Evolutionary conservation across 495 filamentous ascomycete species (phyloP).

Genomic region (Clavariopsis aquatica): DNA sequence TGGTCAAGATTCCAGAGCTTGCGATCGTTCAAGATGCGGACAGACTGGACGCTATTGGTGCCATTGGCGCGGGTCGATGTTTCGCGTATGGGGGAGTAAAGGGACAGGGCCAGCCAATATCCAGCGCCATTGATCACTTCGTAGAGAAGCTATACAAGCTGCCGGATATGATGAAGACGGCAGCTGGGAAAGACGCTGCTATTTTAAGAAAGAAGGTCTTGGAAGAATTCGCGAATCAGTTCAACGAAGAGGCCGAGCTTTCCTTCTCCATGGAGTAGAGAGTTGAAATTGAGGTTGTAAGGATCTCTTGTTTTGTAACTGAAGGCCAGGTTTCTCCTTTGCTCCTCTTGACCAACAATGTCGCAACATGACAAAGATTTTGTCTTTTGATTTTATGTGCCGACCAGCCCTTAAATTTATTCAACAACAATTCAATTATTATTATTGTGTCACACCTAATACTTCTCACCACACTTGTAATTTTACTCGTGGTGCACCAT

Average conservation of each 20-base stretch:
- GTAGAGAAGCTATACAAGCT: constrained; percentile 75
- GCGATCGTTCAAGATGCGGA: constrained; percentile 90
- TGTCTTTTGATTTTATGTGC: too few relatives aligned
- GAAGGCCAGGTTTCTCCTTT: too few relatives aligned
- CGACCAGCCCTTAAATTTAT: too few relatives aligned
- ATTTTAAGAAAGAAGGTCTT: constrained; percentile 39
- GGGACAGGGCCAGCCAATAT: constrained; percentile 54
- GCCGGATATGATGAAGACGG: constrained; percentile 75
- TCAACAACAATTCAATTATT: too few relatives aligned
- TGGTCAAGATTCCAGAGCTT: constrained; percentile 68
- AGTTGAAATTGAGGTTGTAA: neutral
- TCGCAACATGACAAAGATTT: too few relatives aligned
- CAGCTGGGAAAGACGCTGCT: constrained; percentile 67
- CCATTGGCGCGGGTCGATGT: constrained; percentile 73
- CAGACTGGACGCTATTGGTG: constrained; percentile 83
- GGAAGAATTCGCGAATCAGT: constrained; percentile 23
- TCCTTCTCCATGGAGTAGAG: constrained; percentile 20
- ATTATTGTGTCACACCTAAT: too few relatives aligned
- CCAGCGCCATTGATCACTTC: constrained; percentile 70
- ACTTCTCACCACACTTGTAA: too few relatives aligned
- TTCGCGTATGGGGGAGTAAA: constrained; percentile 76
- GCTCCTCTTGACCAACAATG: too few relatives aligned
- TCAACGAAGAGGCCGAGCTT: constrained; percentile 21
- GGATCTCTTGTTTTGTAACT: too few relatives aligned
- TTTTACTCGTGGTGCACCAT: too few relatives aligned